These are phyloP conservation scores for Coemansia sp. DNA, from an alignment of 192 early-diverging fungal genomes.

Conservation along the genomic window DNA sequence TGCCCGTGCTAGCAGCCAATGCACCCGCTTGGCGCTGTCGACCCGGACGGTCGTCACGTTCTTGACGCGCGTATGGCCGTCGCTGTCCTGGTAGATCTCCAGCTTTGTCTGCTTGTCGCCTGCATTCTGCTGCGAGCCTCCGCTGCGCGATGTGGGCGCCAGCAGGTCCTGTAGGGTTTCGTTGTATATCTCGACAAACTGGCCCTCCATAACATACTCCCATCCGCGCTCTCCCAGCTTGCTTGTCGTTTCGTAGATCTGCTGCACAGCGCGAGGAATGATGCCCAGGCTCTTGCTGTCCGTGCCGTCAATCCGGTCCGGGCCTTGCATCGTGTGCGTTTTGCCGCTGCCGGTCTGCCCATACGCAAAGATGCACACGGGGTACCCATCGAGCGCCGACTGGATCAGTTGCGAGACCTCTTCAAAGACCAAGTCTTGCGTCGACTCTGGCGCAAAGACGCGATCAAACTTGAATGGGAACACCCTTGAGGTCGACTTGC, in stretches of 20 bases:
- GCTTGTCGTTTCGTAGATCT: slow-evolving; percentile 79
- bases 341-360: slow-evolving; percentile 96
- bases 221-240: slow-evolving; percentile 74
- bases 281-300: slow-evolving; percentile 64
- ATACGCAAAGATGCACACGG: slow-evolving; percentile 97
- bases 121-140: slow-evolving; percentile 2
- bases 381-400: slow-evolving; percentile 92
- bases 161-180: slow-evolving; percentile 86
- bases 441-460: slow-evolving; percentile 68
- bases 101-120: slow-evolving; percentile 62
- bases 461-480: slow-evolving; percentile 84
- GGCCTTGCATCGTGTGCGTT: slow-evolving; percentile 79
- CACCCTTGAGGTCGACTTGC: slow-evolving; percentile 57
- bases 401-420: slow-evolving; percentile 97
- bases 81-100: slow-evolving; percentile 78
- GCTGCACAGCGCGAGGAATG: slow-evolving; percentile 89
- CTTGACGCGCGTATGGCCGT: slow-evolving; percentile 76
- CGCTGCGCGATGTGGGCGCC: slow-evolving; percentile 30
- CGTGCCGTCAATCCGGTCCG: slow-evolving; percentile 27
- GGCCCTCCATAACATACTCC: slow-evolving; percentile 82
- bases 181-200: slow-evolving; percentile 97
- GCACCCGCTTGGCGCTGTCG: slow-evolving; percentile 70
- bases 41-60: slow-evolving; percentile 69
- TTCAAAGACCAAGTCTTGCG: slow-evolving; percentile 81
- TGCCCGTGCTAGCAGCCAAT: slow-evolving; percentile 68